Percentiles rank a stretch among this genome's conserved stretches.
Evolutionary conservation across 2,329 filamentous ascomycete species (phyloP).

Genomic region (Aspergillus flavus): DNA sequence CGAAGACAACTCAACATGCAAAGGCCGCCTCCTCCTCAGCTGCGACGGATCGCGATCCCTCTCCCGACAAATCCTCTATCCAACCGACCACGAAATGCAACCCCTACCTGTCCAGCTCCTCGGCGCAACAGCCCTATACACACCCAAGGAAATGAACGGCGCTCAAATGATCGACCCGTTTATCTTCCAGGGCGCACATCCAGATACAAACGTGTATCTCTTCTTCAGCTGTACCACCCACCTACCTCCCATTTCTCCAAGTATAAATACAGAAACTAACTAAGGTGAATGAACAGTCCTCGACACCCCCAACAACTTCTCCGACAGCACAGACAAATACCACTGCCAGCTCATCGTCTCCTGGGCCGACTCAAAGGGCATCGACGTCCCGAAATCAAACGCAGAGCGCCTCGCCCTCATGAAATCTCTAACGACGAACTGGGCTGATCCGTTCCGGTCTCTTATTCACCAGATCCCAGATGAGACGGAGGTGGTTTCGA

Average conservation of each 20-base stretch:
- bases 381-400: conserved; percentile 46
- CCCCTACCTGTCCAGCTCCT: conserved; percentile 54
- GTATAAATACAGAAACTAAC: neutral
- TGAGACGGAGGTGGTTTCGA: conserved; percentile 47
- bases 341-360: conserved; percentile 55
- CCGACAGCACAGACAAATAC: conserved; percentile 41
- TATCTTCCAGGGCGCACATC: conserved; percentile 59
- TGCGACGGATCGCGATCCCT: conserved; percentile 56
- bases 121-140: conserved; percentile 49
- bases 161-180: conserved; percentile 55
- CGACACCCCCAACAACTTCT: conserved; percentile 50
- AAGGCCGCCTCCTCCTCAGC: conserved; percentile 51
- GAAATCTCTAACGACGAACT: conserved; percentile 47
- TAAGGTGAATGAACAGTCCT: conserved; percentile 41
- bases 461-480: conserved; percentile 46
- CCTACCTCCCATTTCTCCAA: neutral
- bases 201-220: conserved; percentile 54
- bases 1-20: conserved; percentile 47
- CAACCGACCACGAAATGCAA: conserved; percentile 32
- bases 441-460: conserved; percentile 54
- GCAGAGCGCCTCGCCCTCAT: conserved; percentile 47
- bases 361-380: conserved; percentile 47
- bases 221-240: conserved; percentile 53
- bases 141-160: conserved; percentile 44
- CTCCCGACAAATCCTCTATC: conserved; percentile 39